A percentile compares a stretch with the other conserved stretches of the same genome.
These are phyloP conservation scores for Aspergillus avenaceus DNA, from an alignment of 495 filamentous ascomycete species.

Conservation along the genomic window DNA sequence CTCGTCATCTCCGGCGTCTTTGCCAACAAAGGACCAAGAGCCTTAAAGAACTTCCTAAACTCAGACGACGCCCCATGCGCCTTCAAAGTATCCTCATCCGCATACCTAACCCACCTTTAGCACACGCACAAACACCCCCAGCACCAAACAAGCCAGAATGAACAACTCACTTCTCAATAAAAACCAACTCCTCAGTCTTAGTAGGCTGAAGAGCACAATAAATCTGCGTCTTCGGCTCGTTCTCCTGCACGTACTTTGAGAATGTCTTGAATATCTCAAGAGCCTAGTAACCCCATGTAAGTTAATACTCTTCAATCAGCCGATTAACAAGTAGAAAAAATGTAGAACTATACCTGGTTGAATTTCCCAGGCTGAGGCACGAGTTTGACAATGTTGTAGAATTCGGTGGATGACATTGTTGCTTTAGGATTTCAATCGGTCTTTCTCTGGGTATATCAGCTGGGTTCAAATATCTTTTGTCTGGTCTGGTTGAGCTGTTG, in stretches of 20 bases:
- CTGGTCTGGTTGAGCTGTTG: too few species aligned
- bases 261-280: background rate
- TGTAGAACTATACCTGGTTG: background rate
- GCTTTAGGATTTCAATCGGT: background rate
- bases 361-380: constrained; percentile 3
- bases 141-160: background rate
- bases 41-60: constrained; percentile 13
- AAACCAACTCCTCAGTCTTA: constrained; percentile 1
- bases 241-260: background rate
- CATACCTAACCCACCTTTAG: constrained; percentile 3
- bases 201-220: constrained; percentile 2
- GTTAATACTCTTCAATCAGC: too few species aligned
- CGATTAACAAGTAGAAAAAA: background rate
- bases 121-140: background rate
- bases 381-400: constrained; percentile 8
- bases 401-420: constrained; percentile 1
- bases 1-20: constrained; percentile 12
- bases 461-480: too few species aligned
- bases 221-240: constrained; percentile 6
- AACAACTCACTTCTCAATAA: constrained; percentile 4
- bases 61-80: constrained; percentile 11
- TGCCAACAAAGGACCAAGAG: constrained; percentile 9
- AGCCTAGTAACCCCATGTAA: too few species aligned
- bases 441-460: background rate
- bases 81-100: constrained; percentile 13